Evolutionary conservation across 2,329 filamentous ascomycete species (phyloP).

Genomic region (Stachybotrys chartarum): DNA sequence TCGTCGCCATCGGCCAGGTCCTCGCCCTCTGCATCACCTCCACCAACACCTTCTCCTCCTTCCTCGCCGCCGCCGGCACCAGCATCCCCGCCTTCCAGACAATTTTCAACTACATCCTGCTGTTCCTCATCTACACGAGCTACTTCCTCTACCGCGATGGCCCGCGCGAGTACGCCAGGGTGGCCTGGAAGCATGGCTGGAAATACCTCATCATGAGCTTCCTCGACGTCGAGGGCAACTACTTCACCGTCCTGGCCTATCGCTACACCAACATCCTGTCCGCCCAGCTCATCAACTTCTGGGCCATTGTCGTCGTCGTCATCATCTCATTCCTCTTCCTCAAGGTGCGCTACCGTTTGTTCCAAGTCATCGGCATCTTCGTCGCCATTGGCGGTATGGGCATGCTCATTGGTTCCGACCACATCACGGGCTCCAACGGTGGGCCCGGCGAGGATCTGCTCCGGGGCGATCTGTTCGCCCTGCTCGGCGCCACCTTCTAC

Average conservation of each 20-base stretch:
- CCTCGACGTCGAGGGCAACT: conserved; percentile 93
- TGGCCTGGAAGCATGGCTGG: conserved; percentile 72
- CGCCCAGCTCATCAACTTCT: conserved; percentile 96
- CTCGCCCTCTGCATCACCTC: conserved; percentile 85
- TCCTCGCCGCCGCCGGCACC: conserved; percentile 60
- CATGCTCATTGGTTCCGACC: conserved; percentile 78
- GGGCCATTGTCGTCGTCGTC: conserved; percentile 93
- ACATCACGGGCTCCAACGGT: conserved; percentile 69
- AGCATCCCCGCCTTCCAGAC: conserved; percentile 93
- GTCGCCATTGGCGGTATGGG: conserved; percentile 89
- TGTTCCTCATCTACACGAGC: conserved; percentile 74
- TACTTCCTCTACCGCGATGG: conserved; percentile 77
- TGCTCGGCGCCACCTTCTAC: conserved; percentile 85
- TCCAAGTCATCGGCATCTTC: conserved; percentile 80
- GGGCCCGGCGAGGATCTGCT: conserved; percentile 63
- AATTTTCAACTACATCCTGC: conserved; percentile 86
- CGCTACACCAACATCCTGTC: conserved; percentile 86
- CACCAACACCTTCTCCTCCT: conserved; percentile 82
- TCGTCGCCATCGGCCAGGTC: conserved; percentile 73
- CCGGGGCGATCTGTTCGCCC: conserved; percentile 88
- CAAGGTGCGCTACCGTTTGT: conserved; percentile 79
- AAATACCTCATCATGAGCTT: conserved; percentile 90
- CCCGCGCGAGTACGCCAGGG: conserved; percentile 56
- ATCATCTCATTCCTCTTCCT: conserved; percentile 76
- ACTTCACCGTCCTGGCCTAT: conserved; percentile 94